Base-by-base conservation (phyloP, 129 eudicot genomes). In the Saposhnikovia divaricata region DNA sequence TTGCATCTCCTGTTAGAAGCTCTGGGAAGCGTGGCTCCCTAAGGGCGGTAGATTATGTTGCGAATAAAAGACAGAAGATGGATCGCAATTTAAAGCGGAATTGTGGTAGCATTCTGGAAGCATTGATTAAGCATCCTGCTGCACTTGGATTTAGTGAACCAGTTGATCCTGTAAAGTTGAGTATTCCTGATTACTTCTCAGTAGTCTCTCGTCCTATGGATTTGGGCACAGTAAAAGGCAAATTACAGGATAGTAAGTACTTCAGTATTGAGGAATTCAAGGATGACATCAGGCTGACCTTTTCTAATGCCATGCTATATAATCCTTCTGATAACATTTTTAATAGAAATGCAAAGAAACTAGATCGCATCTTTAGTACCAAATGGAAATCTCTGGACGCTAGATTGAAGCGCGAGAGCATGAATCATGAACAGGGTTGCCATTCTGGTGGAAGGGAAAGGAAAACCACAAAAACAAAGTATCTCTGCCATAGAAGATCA, bases 171-270 rank as follows among this genome's bases (percentile, higher is more conserved):
- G 86, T 83, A 5, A 83, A 65, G 43, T 75, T 85, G 59, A 27
- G 50, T 0, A 87, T 93, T 81, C 96, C 96, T 80, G 98, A 91
- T 83, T 93, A 93, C 63, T 90, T 87, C 65, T 25, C 50, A 0
- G 77, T 90, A 25, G 87, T 93, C 44, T 72, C 89, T 37, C 65
- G 86, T 18, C 98, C 98, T 4, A 93, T 93, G 98, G 98, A 93
- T 86, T 83, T 93, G 77, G 93, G 96, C 38, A 93, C 96, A 40
- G 81, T 90, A 23, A 55, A 69, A n/a, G 43, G 69, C 76, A 93
- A 90, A 31, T 75, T 93, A 81, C 86, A 80, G 53, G 69, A 81
- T 8, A 83, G 86, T 73, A 14, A 28, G 72, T 93, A 93, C 85
- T 74, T 61, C 18, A 80, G 14, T 77, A 82, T 81, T 25, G 92